Conservation (phyloP, 805 yeast genomes). For the Clavispora santaluciae region DNA sequence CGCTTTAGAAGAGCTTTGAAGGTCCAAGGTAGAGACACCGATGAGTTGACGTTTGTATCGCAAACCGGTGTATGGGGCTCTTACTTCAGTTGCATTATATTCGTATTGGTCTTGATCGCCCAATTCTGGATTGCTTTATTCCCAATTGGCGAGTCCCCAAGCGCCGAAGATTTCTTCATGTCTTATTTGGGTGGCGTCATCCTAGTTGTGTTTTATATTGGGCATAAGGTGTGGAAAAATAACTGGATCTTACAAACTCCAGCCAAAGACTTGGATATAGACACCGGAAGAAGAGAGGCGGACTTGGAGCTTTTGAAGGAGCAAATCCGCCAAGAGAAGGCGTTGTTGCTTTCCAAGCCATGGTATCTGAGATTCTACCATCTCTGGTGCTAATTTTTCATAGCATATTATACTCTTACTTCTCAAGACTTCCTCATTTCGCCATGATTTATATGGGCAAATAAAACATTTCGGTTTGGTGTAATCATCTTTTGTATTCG, state of each 20-base stretch:
- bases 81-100: slow-evolving; percentile 26
- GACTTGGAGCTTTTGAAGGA: slow-evolving; percentile 54
- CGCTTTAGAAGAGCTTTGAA: slow-evolving; percentile 57
- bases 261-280: slow-evolving; percentile 51
- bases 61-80: slow-evolving; percentile 38
- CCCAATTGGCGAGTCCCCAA: slow-evolving; percentile 33
- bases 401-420: not conserved
- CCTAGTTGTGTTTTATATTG: slow-evolving; percentile 36
- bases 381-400: slow-evolving; percentile 27
- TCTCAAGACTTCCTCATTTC: no score
- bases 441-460: no score
- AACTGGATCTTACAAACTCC: slow-evolving; percentile 42
- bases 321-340: slow-evolving; percentile 20
- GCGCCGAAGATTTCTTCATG: slow-evolving; percentile 38
- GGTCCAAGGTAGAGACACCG: slow-evolving; percentile 43
- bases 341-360: slow-evolving; percentile 28
- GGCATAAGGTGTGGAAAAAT: slow-evolving; percentile 44
- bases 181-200: slow-evolving; percentile 46
- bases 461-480: no score
- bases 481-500: no score
- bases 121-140: slow-evolving; percentile 41
- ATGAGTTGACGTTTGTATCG: slow-evolving; percentile 32
- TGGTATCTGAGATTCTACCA: slow-evolving; percentile 29
- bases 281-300: slow-evolving; percentile 57
- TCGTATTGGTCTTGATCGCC: slow-evolving; percentile 35